Evolutionary conservation across 805 yeast genomes (phyloP), one percentile per base, ranked within the genome.

Genomic region (Yarrowia sp.): DNA sequence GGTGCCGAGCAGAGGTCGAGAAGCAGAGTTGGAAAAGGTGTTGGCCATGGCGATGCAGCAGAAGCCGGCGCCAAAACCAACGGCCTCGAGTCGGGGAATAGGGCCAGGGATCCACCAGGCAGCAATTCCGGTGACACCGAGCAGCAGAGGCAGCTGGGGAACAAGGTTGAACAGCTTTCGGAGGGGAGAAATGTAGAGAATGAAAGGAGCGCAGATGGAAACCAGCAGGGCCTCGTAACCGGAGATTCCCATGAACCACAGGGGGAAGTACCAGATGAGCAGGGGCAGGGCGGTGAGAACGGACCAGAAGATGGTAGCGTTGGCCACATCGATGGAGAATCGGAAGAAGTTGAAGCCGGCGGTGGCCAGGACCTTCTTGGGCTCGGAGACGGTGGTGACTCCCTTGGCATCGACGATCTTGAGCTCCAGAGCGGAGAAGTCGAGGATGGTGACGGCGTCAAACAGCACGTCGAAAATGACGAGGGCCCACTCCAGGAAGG

Each of bases 221-320:
- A 84, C 72, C 52, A 90, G 79, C 2, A 85, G 82, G 0, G 88
- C 88, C 76, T 95, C 99, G 74, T 89, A 92, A 4, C 99, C 99
- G 1, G 96, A 89, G 65, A 95, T 88, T 7, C 98, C 98, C 98
- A 95, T 92, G 73, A 89, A 84, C 99, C 99, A 95, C 67, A 95
- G 80, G 11, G 99, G 99, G 81, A 95, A 95, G 78, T 90, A 90
- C 99, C 99, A 95, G 59, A 95, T 86, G 72, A 95, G 86, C 65
- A 95, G 82, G 48, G 91, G 88, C 66, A 95, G 79, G 0, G 97
- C 84, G 3, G 98, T 89, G 46, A 85, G 68, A 22, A 86, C 86
- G 0, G 98, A 81, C 97, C 98, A 95, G 74, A 90, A 90, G 65
- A 90, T 80, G 72, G 85, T 87, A 3, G 93, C 81, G 73, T 92